phyloP scores from a whole-genome alignment of 2,329 filamentous ascomycete genomes.

The Fusarium austroafricanum region DNA sequence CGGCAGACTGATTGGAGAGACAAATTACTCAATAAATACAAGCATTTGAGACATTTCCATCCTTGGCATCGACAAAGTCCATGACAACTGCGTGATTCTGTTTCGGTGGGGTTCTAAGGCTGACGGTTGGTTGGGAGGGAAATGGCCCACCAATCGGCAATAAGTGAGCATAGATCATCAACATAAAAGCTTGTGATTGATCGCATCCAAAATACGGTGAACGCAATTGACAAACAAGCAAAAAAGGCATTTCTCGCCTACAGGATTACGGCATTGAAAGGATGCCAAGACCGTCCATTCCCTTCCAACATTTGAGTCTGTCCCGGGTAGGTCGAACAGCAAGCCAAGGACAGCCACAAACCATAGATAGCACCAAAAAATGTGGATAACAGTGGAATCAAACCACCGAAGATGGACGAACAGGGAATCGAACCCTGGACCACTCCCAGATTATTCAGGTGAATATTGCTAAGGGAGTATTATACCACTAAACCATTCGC shows the following conservation, averaged over 20 bases:
- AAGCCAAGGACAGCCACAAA: neutral
- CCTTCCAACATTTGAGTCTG: fast-evolving
- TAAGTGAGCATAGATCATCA: too few species aligned
- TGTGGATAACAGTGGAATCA: conserved; percentile 21
- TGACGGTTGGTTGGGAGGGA: neutral
- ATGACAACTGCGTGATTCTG: conserved; percentile 6
- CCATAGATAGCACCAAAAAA: neutral
- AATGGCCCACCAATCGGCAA: neutral
- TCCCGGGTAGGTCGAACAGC: conserved; percentile 2
- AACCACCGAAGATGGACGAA: conserved; percentile 34
- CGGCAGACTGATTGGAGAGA: neutral
- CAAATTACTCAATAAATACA: neutral
- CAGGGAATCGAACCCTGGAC: conserved; percentile 42
- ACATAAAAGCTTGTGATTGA: neutral
- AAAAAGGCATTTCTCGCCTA: neutral
- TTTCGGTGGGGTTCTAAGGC: neutral
- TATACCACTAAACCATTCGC: conserved; percentile 42
- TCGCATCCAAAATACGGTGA: neutral
- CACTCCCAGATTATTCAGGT: conserved; percentile 17
- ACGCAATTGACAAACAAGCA: fast-evolving
- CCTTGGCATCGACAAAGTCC: neutral
- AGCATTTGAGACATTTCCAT: neutral
- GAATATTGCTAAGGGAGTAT: conserved; percentile 38
- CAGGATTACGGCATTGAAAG: too few species aligned
- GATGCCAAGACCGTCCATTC: neutral